Conservation (phyloP, 2,329 filamentous ascomycete genomes). For the Grosmannia clavigera region DNA sequence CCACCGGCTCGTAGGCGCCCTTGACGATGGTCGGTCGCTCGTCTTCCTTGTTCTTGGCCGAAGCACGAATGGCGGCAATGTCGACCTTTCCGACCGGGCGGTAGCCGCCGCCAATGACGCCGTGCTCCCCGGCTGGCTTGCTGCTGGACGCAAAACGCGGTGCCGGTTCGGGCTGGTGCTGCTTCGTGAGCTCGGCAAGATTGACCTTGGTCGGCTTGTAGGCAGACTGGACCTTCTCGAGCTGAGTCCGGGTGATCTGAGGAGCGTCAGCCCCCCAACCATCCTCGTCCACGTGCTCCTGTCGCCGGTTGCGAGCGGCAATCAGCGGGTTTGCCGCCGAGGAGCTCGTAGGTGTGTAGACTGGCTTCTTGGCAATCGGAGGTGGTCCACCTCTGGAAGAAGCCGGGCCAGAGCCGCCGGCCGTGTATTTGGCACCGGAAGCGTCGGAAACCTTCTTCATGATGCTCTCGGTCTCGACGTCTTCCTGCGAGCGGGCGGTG, state of each 20-base stretch:
- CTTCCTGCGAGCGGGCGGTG: constrained; percentile 80
- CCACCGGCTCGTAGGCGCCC: constrained; percentile 63
- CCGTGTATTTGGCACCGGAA: constrained; percentile 87
- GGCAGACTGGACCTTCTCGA: constrained; percentile 84
- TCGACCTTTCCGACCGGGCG: constrained; percentile 95
- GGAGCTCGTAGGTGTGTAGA: constrained; percentile 65
- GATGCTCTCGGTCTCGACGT: constrained; percentile 77
- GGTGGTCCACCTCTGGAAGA: constrained; percentile 38
- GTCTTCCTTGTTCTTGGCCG: constrained; percentile 33
- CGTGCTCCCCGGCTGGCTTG: constrained; percentile 27
- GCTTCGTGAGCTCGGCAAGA: constrained; percentile 69
- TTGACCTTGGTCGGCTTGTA: constrained; percentile 96
- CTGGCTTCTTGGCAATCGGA: constrained; percentile 74
- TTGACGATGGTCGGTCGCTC: constrained; percentile 67
- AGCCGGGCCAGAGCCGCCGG: constrained; percentile 45
- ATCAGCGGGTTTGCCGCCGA: constrained; percentile 50
- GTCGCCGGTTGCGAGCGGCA: constrained; percentile 48
- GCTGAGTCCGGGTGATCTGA: constrained; percentile 70
- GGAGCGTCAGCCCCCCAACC: constrained; percentile 94
- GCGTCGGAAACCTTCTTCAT: constrained; percentile 90
- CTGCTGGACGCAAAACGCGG: constrained; percentile 26
- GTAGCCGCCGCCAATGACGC: constrained; percentile 76
- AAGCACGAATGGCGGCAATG: constrained; percentile 81
- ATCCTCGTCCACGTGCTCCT: constrained; percentile 59
- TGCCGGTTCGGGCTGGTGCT: constrained; percentile 49